Evolutionary conservation across 306 rosid genomes (phyloP), one percentile per base, ranked within the genome.

Genomic region (Senna siamea): DNA sequence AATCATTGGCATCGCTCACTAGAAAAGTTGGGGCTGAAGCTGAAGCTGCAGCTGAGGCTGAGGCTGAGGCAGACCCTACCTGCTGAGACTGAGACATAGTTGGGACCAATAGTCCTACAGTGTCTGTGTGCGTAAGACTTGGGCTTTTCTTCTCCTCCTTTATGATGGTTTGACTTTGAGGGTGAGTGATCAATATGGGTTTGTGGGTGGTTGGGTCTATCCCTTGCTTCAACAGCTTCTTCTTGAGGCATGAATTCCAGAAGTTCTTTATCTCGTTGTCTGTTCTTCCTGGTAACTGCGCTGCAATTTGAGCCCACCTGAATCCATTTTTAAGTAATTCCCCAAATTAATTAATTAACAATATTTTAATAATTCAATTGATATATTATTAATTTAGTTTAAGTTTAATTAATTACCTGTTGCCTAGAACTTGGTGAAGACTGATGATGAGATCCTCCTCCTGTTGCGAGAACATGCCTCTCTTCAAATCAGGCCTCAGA

Each of bases 261-360:
- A 91, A 91, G 67, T 93, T 93, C 47, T 93, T 93, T 5, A 93
- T 91, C 87, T 93, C 98, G 65, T 93, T 93, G 30, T 93, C 98
- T 11, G 98, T 93, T 87, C 98, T 89, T 43, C 98, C 98, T 0
- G 97, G 98, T 26, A 91, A 83, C 32, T 88, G 97, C 28, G 96
- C 81, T 15, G 98, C 97, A 65, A 93, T 93, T 69, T 93, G 98
- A 58, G 98, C 97, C 98, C 98, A 93, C 85, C 98, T 93, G 72
- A 64, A 43, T 26, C 30, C 30, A 26, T 26, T 26, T 26, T n/a
- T n/a, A n/a, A n/a, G n/a, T n/a, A n/a, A n/a, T n/a, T n/a, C n/a
- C n/a, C n/a, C n/a, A n/a, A n/a, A n/a, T n/a, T n/a, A n/a, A n/a
- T n/a, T n/a, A n/a, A n/a, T n/a, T n/a, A n/a, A n/a, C n/a, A n/a